Base-by-base conservation (phyloP, 1,284 basidiomycete genomes). In the Calocybe gambosa region DNA sequence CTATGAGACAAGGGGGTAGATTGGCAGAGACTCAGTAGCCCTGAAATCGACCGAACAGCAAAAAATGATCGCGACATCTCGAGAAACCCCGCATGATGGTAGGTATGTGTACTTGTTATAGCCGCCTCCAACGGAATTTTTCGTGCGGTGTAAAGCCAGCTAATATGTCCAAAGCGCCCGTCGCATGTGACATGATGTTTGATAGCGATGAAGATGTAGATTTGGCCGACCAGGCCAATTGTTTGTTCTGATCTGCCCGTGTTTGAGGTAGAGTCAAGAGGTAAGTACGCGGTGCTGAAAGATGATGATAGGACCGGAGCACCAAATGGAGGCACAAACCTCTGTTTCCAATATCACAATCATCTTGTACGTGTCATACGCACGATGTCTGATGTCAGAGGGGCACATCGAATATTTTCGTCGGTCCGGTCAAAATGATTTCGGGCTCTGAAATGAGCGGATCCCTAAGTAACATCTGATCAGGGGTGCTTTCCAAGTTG, bases 141-240 rank as follows among this genome's bases (percentile, higher is more conserved):
- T 47, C 20, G 8, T 44, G 29, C 29, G 46, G 39, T 44, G 49
- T 47, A 42, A 50, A 25, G 50, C 45, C 20, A 42, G 34, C 13
- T 39, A 43, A 45, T 26, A 40, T 42, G 44, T 44, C 38, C 42
- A 50, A 50, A 49, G 37, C 50, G 43, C 45, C 47, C 43, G 47
- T 51, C 44, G 29, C 36, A 20, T 18, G 44, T 52, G 53, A 56
- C 50, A 46, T 53, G 51, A 53, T 45, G 43, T 28, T 43, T 49
- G 44, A 53, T 50, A 46, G 19, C 47, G 46, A 47, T 51, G 44
- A 26, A 43, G 46, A 55, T 47, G 13, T 20, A 42, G 45, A 46
- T 43, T 38, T 9, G 31, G 38, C 38, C 42, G 19, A 23, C 26
- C 45, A 16, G 31, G 43, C 38, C 28, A 35, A 49, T 29, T 26